Conservation (phyloP, 441 rosid species). For the Theobroma grandiflorum region DNA sequence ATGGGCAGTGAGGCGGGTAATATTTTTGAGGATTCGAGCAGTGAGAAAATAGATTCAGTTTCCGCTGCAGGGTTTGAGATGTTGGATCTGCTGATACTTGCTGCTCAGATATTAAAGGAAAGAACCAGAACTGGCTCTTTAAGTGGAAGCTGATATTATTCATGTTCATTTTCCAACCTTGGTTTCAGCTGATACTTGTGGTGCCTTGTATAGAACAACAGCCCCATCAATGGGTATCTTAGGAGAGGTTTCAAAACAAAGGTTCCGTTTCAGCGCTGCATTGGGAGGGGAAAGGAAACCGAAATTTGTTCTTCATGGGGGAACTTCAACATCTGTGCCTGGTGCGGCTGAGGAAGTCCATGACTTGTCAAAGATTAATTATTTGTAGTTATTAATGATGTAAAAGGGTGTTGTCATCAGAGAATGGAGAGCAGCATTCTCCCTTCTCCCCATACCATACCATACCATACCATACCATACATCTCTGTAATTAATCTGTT, state of each 20-base stretch:
- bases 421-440: neutral
- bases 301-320: neutral
- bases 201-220: neutral
- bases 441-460: neutral
- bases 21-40: conserved; percentile 40
- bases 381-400: neutral
- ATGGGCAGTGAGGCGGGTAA: conserved; percentile 28
- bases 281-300: neutral
- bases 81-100: conserved; percentile 94
- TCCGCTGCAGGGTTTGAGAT: conserved; percentile 93
- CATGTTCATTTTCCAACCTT: neutral
- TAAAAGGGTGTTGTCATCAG: neutral
- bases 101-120: conserved; percentile 70
- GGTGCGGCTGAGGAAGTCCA: neutral
- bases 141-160: conserved; percentile 31
- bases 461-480: neutral
- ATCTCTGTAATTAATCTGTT: conserved; percentile 11
- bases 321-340: neutral
- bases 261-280: neutral
- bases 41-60: conserved; percentile 71
- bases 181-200: neutral
- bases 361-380: neutral
- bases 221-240: neutral
- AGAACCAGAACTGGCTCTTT: conserved; percentile 22
- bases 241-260: neutral